Conservation (phyloP, 306 rosid genomes). For the Mimosa bimucronata region DNA sequence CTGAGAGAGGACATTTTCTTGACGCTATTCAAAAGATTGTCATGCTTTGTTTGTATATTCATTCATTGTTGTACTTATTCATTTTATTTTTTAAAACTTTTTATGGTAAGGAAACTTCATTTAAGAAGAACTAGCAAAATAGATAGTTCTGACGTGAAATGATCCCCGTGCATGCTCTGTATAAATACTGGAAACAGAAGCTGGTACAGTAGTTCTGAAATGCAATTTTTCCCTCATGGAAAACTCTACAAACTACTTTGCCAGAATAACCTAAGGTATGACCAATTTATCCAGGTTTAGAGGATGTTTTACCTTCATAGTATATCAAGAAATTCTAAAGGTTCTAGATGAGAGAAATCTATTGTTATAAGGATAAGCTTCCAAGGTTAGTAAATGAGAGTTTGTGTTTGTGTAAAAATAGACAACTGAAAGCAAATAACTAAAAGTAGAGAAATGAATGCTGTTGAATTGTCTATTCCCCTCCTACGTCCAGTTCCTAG, state of each 20-base stretch:
- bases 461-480: not conserved
- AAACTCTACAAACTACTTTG: not conserved
- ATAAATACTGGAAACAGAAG: slow-evolving; percentile 1
- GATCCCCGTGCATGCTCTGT: not conserved
- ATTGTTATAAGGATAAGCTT: no score
- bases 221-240: not conserved
- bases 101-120: not conserved
- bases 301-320: no score
- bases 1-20: slow-evolving; percentile 3
- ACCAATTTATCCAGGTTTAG: not conserved
- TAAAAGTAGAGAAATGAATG: not conserved
- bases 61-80: not conserved
- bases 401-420: not conserved
- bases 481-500: no score
- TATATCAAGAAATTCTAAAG: no score
- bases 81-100: not conserved
- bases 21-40: not conserved
- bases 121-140: not conserved
- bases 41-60: not conserved
- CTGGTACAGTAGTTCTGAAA: not conserved
- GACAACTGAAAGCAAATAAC: not conserved
- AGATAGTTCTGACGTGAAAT: not conserved
- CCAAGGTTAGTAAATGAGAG: not conserved
- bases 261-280: not conserved
- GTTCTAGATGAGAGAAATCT: no score